Base-by-base conservation (phyloP, 2,329 filamentous ascomycete species). In the Apiospora saccharicola region DNA sequence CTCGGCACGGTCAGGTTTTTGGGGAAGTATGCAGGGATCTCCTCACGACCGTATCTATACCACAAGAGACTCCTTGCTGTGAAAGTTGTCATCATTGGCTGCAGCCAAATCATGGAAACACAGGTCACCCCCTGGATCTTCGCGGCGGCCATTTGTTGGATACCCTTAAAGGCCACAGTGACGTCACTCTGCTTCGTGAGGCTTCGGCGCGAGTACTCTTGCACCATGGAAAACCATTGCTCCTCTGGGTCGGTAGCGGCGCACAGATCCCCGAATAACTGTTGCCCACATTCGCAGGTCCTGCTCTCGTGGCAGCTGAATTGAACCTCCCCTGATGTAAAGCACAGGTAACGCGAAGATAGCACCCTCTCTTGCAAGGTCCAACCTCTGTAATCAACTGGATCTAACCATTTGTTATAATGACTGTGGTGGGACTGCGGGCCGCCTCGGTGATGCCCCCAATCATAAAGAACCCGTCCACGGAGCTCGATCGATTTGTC, bases 361-460 rank as follows among this genome's bases (percentile, higher is more conserved):
- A 72, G 30, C 2, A 72, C n/a, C 7, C 61, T 46, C 41, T 72
- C 71, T 24, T 72, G 61, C 5, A 67, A 24, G 61, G 61, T 67
- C 61, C 61, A 67, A 43, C 61, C 61, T 7, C 61, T 67, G 16
- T n/a, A 43, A 30, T 67, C 61, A 24, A 67, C 37, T 22, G 61
- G 30, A 14, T 67, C 30, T 19, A 34, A 19, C 61, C 61, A 67
- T 24, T 12, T 37, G 7, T 13, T 37, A 22, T 37, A 67, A 7
- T 67, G 61, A 10, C 30, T 24, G 22, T 67, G 16, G 16, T 67
- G 30, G 19, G 68, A 61, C 14, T 67, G 71, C 14, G 47, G 30
- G 26, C 47, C 71, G 24, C 57, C 68, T 44, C 67, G 61, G 51
- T 72, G 71, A 44, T 70, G 57, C n/a, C 71, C 71, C 71, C 71